Base-by-base conservation (phyloP, 2,329 filamentous ascomycete genomes). In the Aspergillus chevalieri region DNA sequence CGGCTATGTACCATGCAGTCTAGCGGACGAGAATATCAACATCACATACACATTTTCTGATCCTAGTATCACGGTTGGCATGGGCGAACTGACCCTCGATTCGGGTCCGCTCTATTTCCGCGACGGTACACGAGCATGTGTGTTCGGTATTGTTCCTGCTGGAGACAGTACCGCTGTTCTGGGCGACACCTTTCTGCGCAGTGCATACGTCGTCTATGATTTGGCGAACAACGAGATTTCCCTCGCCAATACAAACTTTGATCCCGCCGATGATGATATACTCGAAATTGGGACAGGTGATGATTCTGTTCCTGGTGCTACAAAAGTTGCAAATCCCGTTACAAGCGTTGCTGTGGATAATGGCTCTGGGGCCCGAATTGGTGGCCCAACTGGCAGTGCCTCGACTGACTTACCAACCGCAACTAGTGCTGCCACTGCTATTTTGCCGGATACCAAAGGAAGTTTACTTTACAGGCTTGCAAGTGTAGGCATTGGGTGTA, bases 121-220 rank as follows among this genome's bases (percentile, higher is more conserved):
- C 7, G 64, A 72, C 46, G 66, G 66, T 24, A 63, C 64, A 17
- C 52, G 57, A 15, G 67, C 70, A 24, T 76, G 73, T 54, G 53
- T 70, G 12, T 74, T 76, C 48, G 78, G 79, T 28, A 78, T 84
- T 55, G 69, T 67, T 3, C 77, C 78, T 0, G 70, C 78, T 0
- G 64, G 63, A 3, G 74, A 71, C 30, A 66, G 67, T 53, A 74
- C 71, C 19, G 64, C 74, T 6, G 75, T 83, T 6, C 72, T 84
- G 1, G 81, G 81, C 26, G 81, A 84, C 62, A 84, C 81, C 0
- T 84, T 84, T 68, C 66, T 84, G 14, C 78, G 81, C 48, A 80
- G 75, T 48, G 81, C 81, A 2, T 84, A 84, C 59, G 79, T 83
- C 42, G 81, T 84, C 2, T 84, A 83, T 64, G 80, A 84, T 52